phyloP scores from a whole-genome alignment of 306 rosid species.

The Oemleria cerasiformis region DNA sequence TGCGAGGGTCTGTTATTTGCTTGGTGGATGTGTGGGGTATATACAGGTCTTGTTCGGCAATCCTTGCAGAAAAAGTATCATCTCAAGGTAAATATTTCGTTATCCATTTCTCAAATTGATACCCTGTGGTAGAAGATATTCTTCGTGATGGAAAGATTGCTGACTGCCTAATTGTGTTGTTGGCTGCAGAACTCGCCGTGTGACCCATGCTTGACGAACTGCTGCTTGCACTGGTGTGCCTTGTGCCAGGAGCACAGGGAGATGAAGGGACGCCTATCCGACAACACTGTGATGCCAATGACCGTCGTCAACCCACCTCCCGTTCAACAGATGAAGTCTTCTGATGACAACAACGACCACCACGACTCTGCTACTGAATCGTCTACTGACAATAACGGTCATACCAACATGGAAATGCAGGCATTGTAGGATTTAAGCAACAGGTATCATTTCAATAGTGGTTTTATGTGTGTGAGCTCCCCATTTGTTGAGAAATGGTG shows the following conservation, averaged over 20 bases:
- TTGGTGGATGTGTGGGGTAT: slow-evolving; percentile 99
- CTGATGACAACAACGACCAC: slow-evolving; percentile 27
- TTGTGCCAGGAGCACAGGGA: slow-evolving; percentile 97
- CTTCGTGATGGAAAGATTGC: background rate
- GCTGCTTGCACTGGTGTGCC: slow-evolving; percentile 97
- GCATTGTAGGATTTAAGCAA: slow-evolving; percentile 44
- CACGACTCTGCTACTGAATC: slow-evolving; percentile 43
- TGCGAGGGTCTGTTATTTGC: slow-evolving; percentile 83
- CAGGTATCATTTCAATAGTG: background rate
- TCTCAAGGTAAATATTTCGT: slow-evolving; percentile 54
- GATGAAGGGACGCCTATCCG: slow-evolving; percentile 80
- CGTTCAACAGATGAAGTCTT: slow-evolving; percentile 71
- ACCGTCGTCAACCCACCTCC: slow-evolving; percentile 85
- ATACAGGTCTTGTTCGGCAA: slow-evolving; percentile 88
- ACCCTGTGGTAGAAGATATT: background rate
- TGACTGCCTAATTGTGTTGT: background rate
- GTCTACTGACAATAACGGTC: slow-evolving; percentile 48
- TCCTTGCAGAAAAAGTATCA: slow-evolving; percentile 88
- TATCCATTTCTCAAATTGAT: background rate
- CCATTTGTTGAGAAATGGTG: slow-evolving; percentile 6
- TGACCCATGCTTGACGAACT: slow-evolving; percentile 88
- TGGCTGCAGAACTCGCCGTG: slow-evolving; percentile 76
- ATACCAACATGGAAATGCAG: slow-evolving; percentile 79
- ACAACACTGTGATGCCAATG: slow-evolving; percentile 57
- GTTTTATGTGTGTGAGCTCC: slow-evolving; percentile 5